Evolutionary conservation across 2,329 filamentous ascomycete species (phyloP).

Genomic region (Paecilomyces sp.): DNA sequence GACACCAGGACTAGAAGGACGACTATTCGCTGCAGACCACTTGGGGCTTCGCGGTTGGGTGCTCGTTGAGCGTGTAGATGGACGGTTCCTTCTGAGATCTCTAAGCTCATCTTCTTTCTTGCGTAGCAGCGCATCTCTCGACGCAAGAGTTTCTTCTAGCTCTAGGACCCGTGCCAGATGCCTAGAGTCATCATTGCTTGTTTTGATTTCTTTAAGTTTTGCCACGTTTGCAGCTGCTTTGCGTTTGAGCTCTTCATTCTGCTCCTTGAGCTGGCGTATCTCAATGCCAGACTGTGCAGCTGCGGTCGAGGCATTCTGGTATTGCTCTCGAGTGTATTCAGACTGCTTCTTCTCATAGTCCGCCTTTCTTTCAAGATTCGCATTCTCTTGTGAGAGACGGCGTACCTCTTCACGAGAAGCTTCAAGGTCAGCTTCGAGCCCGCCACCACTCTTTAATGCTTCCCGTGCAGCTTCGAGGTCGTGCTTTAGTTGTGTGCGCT

Average conservation of each 20-base stretch:
- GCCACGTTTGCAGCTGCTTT: slow-evolving; percentile 29
- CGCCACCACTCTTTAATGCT: slow-evolving; percentile 32
- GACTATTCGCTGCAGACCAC: slow-evolving; percentile 24
- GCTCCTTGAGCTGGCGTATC: slow-evolving; percentile 26
- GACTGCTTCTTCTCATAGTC: slow-evolving; percentile 37
- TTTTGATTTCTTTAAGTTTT: slow-evolving; percentile 31
- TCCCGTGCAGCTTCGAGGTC: slow-evolving; percentile 34
- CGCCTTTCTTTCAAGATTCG: slow-evolving; percentile 27
- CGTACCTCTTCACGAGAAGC: slow-evolving; percentile 32
- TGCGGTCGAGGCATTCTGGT: slow-evolving; percentile 38
- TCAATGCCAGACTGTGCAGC: slow-evolving; percentile 36
- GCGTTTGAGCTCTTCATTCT: slow-evolving; percentile 29
- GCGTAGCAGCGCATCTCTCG: slow-evolving; percentile 32
- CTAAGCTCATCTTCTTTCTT: slow-evolving; percentile 40
- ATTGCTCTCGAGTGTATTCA: slow-evolving; percentile 40
- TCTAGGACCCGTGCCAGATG: slow-evolving; percentile 32
- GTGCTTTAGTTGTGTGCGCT: slow-evolving; percentile 26
- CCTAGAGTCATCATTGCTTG: slow-evolving; percentile 22
- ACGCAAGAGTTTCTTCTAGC: slow-evolving; percentile 27
- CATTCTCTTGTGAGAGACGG: slow-evolving; percentile 27
- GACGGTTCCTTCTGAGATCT: slow-evolving; percentile 36
- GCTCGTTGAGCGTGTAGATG: slow-evolving; percentile 35
- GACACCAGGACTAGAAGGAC: slow-evolving; percentile 34
- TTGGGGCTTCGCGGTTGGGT: slow-evolving; percentile 37
- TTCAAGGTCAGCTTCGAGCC: slow-evolving; percentile 35